A percentile compares a stretch with the other conserved stretches of the same genome.
Conservation (phyloP, 169 alveolate species). For the Plasmodium ovale region DNA sequence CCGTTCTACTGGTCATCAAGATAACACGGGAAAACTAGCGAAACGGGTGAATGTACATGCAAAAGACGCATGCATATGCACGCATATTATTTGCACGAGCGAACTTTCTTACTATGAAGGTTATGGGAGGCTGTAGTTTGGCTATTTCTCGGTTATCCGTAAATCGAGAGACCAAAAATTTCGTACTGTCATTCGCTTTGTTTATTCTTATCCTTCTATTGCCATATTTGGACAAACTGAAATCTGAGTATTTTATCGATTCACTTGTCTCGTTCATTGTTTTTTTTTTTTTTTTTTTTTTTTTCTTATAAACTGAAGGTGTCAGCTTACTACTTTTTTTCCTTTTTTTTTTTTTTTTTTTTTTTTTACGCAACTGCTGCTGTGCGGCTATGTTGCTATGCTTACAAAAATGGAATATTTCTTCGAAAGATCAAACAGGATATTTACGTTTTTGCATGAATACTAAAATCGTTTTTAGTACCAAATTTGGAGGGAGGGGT, state of each 20-base stretch:
- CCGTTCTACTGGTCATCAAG: no score
- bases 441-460: no score
- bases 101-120: conserved; percentile 72
- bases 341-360: no score
- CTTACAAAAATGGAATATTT: no score
- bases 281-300: not conserved
- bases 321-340: no score
- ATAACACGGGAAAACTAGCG: no score
- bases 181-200: conserved; percentile 29
- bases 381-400: no score
- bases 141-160: conserved; percentile 49
- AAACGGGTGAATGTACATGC: not conserved
- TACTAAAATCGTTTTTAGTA: no score
- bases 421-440: no score
- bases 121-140: conserved; percentile 39
- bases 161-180: conserved; percentile 65
- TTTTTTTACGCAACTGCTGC: no score
- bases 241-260: conserved; percentile 56
- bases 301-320: no score
- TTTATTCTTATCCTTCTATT: conserved; percentile 65
- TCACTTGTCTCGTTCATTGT: conserved; percentile 56
- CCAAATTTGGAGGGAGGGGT: no score
- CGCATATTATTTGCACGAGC: not conserved
- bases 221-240: conserved; percentile 52
- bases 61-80: not conserved